phyloP scores from a whole-genome alignment of 2,329 filamentous ascomycete genomes.

The Fusarium sp. region DNA sequence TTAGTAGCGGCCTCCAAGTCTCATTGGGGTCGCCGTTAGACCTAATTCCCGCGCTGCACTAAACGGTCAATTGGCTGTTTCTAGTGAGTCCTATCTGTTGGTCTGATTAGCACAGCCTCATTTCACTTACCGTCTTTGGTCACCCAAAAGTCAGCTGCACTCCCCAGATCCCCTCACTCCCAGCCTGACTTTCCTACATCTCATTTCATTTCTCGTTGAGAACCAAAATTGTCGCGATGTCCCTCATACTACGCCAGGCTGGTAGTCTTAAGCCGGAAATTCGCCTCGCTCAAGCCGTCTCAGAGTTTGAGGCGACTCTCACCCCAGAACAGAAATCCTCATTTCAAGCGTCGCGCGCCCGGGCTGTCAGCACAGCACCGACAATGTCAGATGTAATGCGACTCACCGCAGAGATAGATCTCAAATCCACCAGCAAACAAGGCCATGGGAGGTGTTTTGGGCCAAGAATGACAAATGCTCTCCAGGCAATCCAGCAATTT shows the following conservation, averaged over 20 bases:
- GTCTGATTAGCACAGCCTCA: not conserved
- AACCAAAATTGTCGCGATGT: not conserved
- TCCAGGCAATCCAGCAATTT: slow-evolving; percentile 56
- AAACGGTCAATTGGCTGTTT: too few relatives aligned
- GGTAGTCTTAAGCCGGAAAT: slow-evolving; percentile 48
- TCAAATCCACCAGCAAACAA: slow-evolving; percentile 20
- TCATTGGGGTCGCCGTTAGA: too few relatives aligned
- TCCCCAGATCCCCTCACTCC: not conserved
- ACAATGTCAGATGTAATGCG: slow-evolving; percentile 53
- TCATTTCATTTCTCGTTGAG: too few relatives aligned
- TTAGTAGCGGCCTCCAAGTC: too few relatives aligned
- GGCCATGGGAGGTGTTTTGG: slow-evolving; percentile 51
- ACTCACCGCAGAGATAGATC: slow-evolving; percentile 54
- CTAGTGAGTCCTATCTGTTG: too few relatives aligned
- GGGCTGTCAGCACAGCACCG: slow-evolving; percentile 42
- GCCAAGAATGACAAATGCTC: slow-evolving; percentile 54
- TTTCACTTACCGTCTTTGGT: not conserved
- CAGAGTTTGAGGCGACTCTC: slow-evolving; percentile 53
- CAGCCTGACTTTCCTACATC: not conserved
- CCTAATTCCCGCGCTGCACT: too few relatives aligned
- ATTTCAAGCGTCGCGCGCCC: slow-evolving; percentile 41
- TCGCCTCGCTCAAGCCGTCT: slow-evolving; percentile 55
- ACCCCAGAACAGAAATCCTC: slow-evolving; percentile 50
- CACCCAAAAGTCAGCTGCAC: not conserved
- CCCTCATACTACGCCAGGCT: not conserved